Conservation (phyloP, 495 filamentous ascomycete genomes). For the Lindgomyces ingoldianus region DNA sequence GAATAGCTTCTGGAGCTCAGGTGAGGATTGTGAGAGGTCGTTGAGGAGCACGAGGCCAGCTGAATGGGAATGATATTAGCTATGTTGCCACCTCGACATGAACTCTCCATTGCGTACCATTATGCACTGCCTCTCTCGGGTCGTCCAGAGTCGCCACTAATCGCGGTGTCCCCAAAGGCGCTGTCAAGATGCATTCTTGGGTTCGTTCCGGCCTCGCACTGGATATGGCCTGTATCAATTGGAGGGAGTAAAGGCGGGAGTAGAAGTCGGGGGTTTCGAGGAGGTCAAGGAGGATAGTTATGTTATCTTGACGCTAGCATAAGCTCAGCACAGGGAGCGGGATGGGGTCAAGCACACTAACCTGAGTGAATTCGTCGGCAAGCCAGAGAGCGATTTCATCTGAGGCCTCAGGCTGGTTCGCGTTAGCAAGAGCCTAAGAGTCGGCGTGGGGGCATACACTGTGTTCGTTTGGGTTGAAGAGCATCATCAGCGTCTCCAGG, state of each 20-base stretch:
- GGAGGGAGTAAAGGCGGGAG: conserved; percentile 86
- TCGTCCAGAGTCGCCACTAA: conserved; percentile 84
- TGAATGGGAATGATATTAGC: conserved; percentile 33
- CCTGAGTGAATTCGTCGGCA: conserved; percentile 96
- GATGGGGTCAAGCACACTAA: conserved; percentile 42
- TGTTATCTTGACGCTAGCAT: conserved; percentile 88
- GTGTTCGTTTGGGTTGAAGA: conserved; percentile 74
- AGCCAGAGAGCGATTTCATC: conserved; percentile 97
- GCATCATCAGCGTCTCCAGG: conserved; percentile 89
- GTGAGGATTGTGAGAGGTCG: conserved; percentile 67
- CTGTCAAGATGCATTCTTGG: conserved; percentile 91
- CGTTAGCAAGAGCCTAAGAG: conserved; percentile 38
- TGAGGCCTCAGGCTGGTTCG: conserved; percentile 78
- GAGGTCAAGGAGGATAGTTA: conserved; percentile 84
- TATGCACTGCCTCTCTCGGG: conserved; percentile 81
- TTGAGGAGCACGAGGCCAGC: conserved; percentile 70
- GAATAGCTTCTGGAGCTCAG: conserved; percentile 88
- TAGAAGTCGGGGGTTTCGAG: conserved; percentile 88
- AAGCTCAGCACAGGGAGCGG: conserved; percentile 47
- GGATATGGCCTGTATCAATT: conserved; percentile 83
- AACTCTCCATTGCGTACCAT: conserved; percentile 40
- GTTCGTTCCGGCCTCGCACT: conserved; percentile 86
- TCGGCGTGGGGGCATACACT: conserved; percentile 55
- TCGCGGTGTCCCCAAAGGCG: conserved; percentile 83
- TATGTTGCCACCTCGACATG: background rate